Evolutionary conservation across 2,329 filamentous ascomycete species (phyloP).

Genomic region (Stenocarpella maydis): DNA sequence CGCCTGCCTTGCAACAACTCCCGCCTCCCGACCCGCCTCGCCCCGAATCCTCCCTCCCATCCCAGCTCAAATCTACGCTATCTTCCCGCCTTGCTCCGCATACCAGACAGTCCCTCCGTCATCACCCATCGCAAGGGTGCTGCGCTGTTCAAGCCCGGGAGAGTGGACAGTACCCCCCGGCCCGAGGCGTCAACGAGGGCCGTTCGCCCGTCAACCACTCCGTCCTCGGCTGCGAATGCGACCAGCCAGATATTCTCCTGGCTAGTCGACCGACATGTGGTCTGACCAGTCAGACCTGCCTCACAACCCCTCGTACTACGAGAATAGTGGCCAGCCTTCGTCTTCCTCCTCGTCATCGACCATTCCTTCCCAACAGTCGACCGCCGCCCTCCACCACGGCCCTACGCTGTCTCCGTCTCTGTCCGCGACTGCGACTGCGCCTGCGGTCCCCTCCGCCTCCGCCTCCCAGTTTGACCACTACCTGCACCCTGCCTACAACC

Average conservation of each 20-base stretch:
- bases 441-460: neutral
- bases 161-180: neutral
- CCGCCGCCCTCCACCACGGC: neutral
- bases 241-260: slow-evolving; percentile 13
- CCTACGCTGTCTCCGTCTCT: slow-evolving; percentile 1
- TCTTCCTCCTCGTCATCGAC: slow-evolving; percentile 14
- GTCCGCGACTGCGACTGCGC: neutral
- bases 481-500: slow-evolving; percentile 22
- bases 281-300: slow-evolving; percentile 34
- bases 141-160: neutral
- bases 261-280: slow-evolving; percentile 36
- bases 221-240: slow-evolving; percentile 31
- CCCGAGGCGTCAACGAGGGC: slow-evolving; percentile 13
- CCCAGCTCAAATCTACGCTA: neutral
- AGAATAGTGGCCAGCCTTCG: slow-evolving; percentile 2
- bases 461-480: slow-evolving; percentile 17
- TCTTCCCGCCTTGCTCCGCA: neutral
- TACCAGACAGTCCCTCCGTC: neutral
- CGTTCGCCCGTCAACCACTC: neutral
- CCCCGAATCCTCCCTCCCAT: neutral
- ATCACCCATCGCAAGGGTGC: neutral
- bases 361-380: neutral
- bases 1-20: neutral
- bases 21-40: neutral
- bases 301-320: slow-evolving; percentile 12